These are phyloP conservation scores for Phaeosphaeriaceae sp. DNA, from an alignment of 2,329 filamentous ascomycete genomes.

Conservation along the genomic window DNA sequence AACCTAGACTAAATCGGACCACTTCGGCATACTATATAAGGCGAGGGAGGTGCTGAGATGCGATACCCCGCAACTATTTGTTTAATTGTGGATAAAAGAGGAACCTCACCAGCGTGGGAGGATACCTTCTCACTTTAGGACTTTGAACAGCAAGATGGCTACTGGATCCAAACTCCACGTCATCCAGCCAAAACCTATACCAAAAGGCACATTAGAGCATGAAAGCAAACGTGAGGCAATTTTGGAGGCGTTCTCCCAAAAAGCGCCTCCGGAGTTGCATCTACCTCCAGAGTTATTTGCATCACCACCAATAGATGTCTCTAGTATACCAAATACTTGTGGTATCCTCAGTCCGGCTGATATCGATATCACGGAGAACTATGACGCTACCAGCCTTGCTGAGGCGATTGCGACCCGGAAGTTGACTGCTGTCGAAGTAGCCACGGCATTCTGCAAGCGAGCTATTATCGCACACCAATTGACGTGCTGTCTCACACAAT, in stretches of 20 bases:
- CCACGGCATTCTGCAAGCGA: constrained; percentile 27
- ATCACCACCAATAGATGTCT: constrained; percentile 26
- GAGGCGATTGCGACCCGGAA: constrained; percentile 46
- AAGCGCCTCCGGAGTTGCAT: constrained; percentile 18
- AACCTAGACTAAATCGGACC: too few species aligned
- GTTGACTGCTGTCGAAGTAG: constrained; percentile 50
- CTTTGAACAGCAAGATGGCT: too few species aligned
- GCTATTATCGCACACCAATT: constrained; percentile 27
- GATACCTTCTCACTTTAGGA: too few species aligned
- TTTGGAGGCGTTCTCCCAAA: constrained; percentile 20
- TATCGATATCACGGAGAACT: constrained; percentile 57
- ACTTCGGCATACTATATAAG: too few species aligned
- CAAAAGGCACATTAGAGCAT: constrained; percentile 24
- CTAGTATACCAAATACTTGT: constrained; percentile 33
- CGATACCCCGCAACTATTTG: too few species aligned
- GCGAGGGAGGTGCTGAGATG: too few species aligned
- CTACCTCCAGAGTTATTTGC: constrained; percentile 12
- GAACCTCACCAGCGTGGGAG: too few species aligned
- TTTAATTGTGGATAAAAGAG: too few species aligned
- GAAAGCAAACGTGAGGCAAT: constrained; percentile 21
- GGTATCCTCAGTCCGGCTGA: constrained; percentile 56
- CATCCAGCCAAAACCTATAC: constrained; percentile 12
- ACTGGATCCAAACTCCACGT: too few species aligned
- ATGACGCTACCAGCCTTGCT: constrained; percentile 53
- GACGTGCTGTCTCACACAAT: constrained; percentile 25